Conservation (phyloP, 352 stramenopile species). For the Elongisporangium prolatum region DNA sequence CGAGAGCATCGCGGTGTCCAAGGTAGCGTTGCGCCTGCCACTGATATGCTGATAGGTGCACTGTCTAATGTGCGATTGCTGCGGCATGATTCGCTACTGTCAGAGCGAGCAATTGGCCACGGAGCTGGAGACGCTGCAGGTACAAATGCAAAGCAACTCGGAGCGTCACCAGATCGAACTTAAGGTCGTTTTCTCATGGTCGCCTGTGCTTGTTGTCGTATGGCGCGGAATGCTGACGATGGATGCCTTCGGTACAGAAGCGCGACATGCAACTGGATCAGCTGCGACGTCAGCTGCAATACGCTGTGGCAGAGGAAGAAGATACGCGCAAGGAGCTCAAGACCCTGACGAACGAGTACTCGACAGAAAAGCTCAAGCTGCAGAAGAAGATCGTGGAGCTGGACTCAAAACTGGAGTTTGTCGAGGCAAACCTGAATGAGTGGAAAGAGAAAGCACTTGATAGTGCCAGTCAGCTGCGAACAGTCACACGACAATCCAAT, state of each 20-base stretch:
- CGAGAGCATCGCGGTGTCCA: conserved; percentile 49
- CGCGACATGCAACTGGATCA: conserved; percentile 65
- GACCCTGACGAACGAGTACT: conserved; percentile 35
- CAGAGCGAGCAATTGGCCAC: conserved; percentile 49
- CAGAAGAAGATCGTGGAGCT: conserved; percentile 72
- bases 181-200: conserved; percentile 16
- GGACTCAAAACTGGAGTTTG: conserved; percentile 61
- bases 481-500: conserved; percentile 33
- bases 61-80: not conserved
- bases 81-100: not conserved
- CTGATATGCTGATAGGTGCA: not conserved
- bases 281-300: conserved; percentile 60
- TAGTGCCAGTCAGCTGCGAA: conserved; percentile 35
- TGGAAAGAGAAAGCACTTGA: conserved; percentile 75
- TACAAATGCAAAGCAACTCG: conserved; percentile 44
- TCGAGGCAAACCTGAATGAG: conserved; percentile 56
- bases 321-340: conserved; percentile 61
- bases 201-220: conserved; percentile 4
- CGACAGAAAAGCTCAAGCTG: conserved; percentile 50
- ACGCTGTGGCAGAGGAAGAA: conserved; percentile 57
- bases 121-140: conserved; percentile 43
- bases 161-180: conserved; percentile 63
- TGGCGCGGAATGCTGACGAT: not conserved
- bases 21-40: conserved; percentile 23
- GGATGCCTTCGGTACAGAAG: conserved; percentile 6